Percentiles rank a stretch among this genome's conserved stretches.
phyloP scores from a whole-genome alignment of 306 rosid genomes.

The Erythrophleum fordii region DNA sequence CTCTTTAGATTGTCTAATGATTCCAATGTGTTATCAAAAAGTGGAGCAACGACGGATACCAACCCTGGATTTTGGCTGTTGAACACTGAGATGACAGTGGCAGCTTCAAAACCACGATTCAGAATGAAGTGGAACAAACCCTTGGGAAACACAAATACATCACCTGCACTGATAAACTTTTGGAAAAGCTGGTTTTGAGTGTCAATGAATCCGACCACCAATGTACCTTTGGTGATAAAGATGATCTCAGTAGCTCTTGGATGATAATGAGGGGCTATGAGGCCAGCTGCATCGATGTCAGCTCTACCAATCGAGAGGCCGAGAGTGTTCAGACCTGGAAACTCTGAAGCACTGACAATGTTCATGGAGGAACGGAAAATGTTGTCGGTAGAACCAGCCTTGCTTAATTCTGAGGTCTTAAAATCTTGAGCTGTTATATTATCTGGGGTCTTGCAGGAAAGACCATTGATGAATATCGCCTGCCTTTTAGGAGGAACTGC shows the following conservation, averaged over 20 bases:
- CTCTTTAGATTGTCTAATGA: constrained; percentile 45
- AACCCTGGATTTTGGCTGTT: constrained; percentile 80
- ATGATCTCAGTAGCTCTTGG: constrained; percentile 79
- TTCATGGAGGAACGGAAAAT: constrained; percentile 46
- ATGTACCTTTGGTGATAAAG: constrained; percentile 56
- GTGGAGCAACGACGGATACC: constrained; percentile 34
- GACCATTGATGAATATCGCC: constrained; percentile 66
- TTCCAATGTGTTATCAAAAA: constrained; percentile 40
- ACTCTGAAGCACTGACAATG: constrained; percentile 59
- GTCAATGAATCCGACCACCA: constrained; percentile 64
- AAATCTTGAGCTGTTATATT: constrained; percentile 55
- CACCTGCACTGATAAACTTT: constrained; percentile 50
- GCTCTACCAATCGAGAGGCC: constrained; percentile 71
- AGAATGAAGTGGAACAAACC: constrained; percentile 70
- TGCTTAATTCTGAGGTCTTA: constrained; percentile 55
- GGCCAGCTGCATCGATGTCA: constrained; percentile 61
- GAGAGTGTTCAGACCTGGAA: constrained; percentile 73
- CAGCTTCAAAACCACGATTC: constrained; percentile 54
- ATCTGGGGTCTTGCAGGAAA: constrained; percentile 68
- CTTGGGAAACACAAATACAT: constrained; percentile 72
- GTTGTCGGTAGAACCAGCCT: constrained; percentile 48
- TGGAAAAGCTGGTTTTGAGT: constrained; percentile 61
- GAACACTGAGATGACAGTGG: constrained; percentile 59
- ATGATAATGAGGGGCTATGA: constrained; percentile 59
- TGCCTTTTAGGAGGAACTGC: constrained; percentile 43